Conservation (phyloP, 352 stramenopile genomes). For the Pythium diclinum region DNA sequence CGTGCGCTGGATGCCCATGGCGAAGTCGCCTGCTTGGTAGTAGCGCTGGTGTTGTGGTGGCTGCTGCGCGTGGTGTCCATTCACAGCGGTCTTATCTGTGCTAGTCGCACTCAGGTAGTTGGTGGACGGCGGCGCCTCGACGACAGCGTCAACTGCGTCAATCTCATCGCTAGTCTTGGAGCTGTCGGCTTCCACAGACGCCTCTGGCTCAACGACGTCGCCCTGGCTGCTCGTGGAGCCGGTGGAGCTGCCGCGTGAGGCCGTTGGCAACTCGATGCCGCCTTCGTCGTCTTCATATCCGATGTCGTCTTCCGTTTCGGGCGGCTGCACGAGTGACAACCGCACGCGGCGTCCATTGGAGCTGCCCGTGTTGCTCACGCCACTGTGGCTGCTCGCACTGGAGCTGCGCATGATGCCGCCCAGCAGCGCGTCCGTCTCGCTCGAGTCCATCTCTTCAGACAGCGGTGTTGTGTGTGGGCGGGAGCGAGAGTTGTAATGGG, state of each 20-base stretch:
- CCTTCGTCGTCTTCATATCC: neutral
- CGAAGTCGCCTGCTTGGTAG: constrained; percentile 32
- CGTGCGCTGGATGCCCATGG: constrained; percentile 52
- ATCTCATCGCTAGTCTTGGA: neutral
- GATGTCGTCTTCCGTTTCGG: constrained; percentile 9
- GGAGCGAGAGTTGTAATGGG: neutral
- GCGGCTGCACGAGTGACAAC: constrained; percentile 13
- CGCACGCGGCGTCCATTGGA: constrained; percentile 18
- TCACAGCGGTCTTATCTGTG: neutral
- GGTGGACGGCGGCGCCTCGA: neutral
- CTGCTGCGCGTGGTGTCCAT: neutral
- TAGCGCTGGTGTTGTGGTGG: constrained; percentile 11
- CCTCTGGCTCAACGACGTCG: constrained; percentile 24
- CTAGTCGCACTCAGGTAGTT: neutral
- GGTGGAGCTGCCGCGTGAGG: constrained; percentile 19
- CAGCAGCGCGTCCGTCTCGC: constrained; percentile 49
- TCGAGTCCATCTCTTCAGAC: constrained; percentile 30
- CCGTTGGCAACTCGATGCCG: constrained; percentile 14
- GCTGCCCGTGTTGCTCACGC: constrained; percentile 7
- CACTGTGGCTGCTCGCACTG: constrained; percentile 10
- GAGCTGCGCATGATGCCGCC: constrained; percentile 22
- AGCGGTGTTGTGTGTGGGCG: neutral
- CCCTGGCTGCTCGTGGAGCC: constrained; percentile 17
- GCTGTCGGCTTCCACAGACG: constrained; percentile 1
- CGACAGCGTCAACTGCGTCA: neutral